Percentiles rank a stretch among this genome's conserved stretches.
Conservation (phyloP, 768 basidiomycete species). For the Mycena rosella region DNA sequence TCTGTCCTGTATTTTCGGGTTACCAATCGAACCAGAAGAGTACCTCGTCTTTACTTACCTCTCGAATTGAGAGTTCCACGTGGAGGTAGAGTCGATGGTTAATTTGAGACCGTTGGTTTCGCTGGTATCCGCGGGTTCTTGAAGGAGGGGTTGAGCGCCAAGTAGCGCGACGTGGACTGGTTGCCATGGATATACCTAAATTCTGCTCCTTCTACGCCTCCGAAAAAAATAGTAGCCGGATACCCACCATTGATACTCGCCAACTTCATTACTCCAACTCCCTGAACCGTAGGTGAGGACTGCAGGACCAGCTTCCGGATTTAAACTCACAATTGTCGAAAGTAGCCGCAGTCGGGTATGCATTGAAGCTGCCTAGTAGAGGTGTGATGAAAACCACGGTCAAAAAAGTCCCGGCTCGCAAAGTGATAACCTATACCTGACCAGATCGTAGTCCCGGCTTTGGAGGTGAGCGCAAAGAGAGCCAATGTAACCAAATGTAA, state of each 20-base stretch:
- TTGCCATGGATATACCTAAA: conserved; percentile 65
- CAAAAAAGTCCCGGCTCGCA: too few species aligned
- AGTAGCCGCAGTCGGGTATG: conserved; percentile 56
- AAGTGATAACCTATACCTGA: conserved; percentile 40
- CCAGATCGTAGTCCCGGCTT: conserved; percentile 66
- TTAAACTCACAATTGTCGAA: conserved; percentile 65
- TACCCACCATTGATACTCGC: conserved; percentile 66
- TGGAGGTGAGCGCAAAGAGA: conserved; percentile 49
- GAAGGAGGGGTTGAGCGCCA: conserved; percentile 62
- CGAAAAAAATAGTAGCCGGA: too few species aligned
- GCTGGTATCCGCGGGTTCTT: conserved; percentile 67
- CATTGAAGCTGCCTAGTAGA: conserved; percentile 57
- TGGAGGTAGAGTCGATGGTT: conserved; percentile 66
- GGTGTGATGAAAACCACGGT: too few species aligned
- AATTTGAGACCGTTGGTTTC: conserved; percentile 65
- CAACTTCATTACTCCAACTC: conserved; percentile 47
- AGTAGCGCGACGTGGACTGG: conserved; percentile 63
- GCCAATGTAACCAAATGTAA: conserved; percentile 50
- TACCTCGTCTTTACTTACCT: conserved; percentile 27
- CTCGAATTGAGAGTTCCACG: conserved; percentile 69
- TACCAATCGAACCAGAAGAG: conserved; percentile 44
- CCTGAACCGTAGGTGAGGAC: background rate
- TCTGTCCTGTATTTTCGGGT: background rate
- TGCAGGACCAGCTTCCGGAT: background rate
- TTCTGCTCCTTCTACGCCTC: background rate